phyloP scores from a whole-genome alignment of 169 alveolate species.

The Plasmodium adleri region DNA sequence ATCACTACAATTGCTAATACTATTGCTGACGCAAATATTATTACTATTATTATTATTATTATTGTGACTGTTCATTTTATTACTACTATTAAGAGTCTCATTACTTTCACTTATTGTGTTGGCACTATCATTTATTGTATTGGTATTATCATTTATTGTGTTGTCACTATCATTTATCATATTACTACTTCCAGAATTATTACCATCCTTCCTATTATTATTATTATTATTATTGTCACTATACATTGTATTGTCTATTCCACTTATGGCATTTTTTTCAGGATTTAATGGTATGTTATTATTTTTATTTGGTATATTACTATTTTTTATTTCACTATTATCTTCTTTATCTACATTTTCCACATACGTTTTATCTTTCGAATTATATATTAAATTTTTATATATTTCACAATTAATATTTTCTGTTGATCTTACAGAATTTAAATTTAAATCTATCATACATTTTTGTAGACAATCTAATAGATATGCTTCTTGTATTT shows the following conservation, averaged over 20 bases:
- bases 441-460: slow-evolving; percentile 44
- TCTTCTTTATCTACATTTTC: slow-evolving; percentile 3
- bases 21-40: neutral
- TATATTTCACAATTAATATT: slow-evolving; percentile 29
- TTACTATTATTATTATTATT: neutral
- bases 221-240: neutral
- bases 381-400: slow-evolving; percentile 13
- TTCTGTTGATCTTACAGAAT: slow-evolving; percentile 23
- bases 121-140: neutral
- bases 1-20: neutral
- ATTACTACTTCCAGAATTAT: neutral
- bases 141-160: neutral
- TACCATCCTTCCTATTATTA: neutral
- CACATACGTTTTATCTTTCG: neutral
- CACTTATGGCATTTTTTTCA: neutral
- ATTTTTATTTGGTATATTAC: neutral
- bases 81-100: neutral
- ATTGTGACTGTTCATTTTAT: neutral
- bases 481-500: slow-evolving; percentile 67
- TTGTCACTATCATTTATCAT: neutral
- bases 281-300: too few relatives aligned
- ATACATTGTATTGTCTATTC: neutral
- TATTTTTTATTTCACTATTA: neutral
- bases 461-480: slow-evolving; percentile 70
- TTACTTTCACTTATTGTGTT: neutral